Evolutionary conservation across 179 eudicot genomes (phyloP).

Genomic region (Monotropa hypopitys): DNA sequence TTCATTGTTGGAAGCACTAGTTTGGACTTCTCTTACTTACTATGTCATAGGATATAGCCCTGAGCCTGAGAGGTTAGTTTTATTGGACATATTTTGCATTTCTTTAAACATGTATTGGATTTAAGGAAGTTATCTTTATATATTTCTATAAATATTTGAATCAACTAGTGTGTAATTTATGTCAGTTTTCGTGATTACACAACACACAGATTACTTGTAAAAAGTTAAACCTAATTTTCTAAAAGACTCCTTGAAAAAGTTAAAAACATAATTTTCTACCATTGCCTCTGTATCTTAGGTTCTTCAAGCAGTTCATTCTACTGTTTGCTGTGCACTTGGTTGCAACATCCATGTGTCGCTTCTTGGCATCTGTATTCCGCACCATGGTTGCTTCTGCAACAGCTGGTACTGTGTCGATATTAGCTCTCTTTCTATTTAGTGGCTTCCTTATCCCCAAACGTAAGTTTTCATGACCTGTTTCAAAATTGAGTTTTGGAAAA

Average conservation of each 20-base stretch:
- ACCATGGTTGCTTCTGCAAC: constrained; percentile 34
- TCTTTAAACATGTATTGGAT: neutral
- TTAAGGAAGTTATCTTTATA: neutral
- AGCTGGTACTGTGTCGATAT: constrained; percentile 31
- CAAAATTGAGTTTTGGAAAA: neutral
- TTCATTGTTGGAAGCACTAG: constrained; percentile 43
- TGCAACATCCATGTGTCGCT: constrained; percentile 58
- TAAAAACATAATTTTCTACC: neutral
- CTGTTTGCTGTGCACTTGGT: constrained; percentile 47
- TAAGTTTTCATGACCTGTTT: constrained; percentile 8
- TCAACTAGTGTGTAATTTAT: neutral
- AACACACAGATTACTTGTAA: too few species aligned
- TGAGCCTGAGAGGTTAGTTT: constrained; percentile 53
- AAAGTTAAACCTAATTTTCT: too few species aligned
- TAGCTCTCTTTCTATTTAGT: constrained; percentile 43
- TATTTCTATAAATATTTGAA: neutral
- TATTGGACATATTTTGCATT: neutral
- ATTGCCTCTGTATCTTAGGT: constrained; percentile 35
- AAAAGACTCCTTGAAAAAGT: neutral
- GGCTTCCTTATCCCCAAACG: constrained; percentile 73
- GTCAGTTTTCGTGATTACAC: neutral
- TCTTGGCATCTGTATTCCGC: constrained; percentile 53
- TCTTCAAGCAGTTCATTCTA: constrained; percentile 57
- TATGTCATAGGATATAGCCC: constrained; percentile 74
- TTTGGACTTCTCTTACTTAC: constrained; percentile 71